These are phyloP conservation scores for Colletotrichum melonis DNA, from an alignment of 2,329 filamentous ascomycete genomes.

Conservation along the genomic window DNA sequence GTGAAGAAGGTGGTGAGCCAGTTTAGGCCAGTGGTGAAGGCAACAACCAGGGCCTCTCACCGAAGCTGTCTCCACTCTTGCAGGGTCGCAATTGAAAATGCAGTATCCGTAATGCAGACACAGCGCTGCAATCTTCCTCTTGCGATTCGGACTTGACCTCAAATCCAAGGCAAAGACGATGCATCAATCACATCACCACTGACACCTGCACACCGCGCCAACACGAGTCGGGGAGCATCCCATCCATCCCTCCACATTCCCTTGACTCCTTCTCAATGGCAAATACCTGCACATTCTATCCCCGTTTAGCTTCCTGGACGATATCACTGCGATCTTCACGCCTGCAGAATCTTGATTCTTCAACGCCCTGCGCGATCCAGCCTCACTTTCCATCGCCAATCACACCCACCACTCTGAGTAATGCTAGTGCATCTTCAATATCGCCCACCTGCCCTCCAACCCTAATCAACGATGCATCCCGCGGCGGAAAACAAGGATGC, in stretches of 20 bases:
- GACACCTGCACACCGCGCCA: neutral
- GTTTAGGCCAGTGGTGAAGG: neutral
- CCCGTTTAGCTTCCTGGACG: neutral
- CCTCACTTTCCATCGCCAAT: conserved; percentile 22
- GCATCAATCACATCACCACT: neutral
- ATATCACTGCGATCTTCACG: neutral
- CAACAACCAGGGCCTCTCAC: neutral
- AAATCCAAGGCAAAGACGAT: neutral
- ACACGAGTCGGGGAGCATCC: neutral
- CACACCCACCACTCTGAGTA: conserved; percentile 9
- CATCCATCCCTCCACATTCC: neutral
- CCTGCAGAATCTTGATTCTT: conserved; percentile 13
- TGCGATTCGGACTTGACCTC: neutral
- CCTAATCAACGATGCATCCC: conserved; percentile 8
- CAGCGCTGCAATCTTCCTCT: too few relatives aligned
- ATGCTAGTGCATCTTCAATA: conserved; percentile 13
- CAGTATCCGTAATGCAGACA: neutral
- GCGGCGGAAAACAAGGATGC: conserved; percentile 1
- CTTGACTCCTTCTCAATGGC: neutral
- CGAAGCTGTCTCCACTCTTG: neutral
- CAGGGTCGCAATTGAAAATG: neutral
- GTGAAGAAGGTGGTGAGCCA: neutral
- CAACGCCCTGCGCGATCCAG: conserved; percentile 5
- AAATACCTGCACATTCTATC: neutral
- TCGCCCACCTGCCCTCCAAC: neutral